Base-by-base conservation (phyloP, 805 yeast genomes). In the Jamesozyma jinghongensis region DNA sequence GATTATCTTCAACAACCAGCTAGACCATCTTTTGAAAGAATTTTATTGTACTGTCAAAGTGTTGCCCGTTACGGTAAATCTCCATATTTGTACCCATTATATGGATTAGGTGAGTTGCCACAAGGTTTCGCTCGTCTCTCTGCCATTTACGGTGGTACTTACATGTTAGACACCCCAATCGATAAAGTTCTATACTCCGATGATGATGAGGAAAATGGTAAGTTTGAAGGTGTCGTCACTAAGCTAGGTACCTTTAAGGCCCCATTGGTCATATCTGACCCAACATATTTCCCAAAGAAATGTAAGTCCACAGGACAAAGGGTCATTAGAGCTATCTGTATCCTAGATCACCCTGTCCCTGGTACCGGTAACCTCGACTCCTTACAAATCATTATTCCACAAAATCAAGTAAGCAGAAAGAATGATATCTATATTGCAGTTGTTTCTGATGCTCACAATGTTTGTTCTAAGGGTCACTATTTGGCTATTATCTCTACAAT, bases 101-200 rank as follows among this genome's bases (percentile, higher is more conserved):
- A 92, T 59, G 98, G 98, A 6, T 73, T 92, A 43, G 98, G 98
- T 39, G 98, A 92, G 65, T 72, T 92, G 45, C 98, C 98, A n/a
- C 98, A 92, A 67, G 98, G 97, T 7, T 92, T 92, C 69, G 97
- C 97, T 10, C 76, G 98, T 61, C 75, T 92, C 46, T 81, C 94
- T 39, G 98, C 98, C 19, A 90, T 92, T 50, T 87, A 92, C 59
- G 98, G 98, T 49, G 98, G 98, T 56, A 90, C 97, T 16, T 92
- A 87, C 61, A 92, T 92, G 98, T 75, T 92, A 58, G 95, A 87
- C 61, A 90, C 95, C 26, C 96, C 97, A 36, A 79, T 92, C 47
- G 95, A 92, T 46, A 95, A 90, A 66, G 74, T 88, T 16, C 70
- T 84, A 38, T 88, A 80, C 62, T 77, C 73, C 40, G 81, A 75